phyloP scores from a whole-genome alignment of 2,329 filamentous ascomycete genomes.

The Didymosphaeria variabile region DNA sequence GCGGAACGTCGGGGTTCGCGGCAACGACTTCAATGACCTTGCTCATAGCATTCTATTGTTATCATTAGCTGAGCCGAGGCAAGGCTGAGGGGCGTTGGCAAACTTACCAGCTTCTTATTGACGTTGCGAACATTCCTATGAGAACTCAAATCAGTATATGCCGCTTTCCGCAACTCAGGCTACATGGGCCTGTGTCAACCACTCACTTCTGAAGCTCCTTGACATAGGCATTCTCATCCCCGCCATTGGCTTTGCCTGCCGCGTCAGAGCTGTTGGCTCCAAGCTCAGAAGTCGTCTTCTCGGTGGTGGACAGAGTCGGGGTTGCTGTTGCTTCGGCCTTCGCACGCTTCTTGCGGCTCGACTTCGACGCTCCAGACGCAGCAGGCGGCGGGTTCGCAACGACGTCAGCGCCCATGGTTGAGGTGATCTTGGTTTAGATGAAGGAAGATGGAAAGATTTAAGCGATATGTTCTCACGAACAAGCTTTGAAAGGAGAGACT shows the following conservation, averaged over 20 bases:
- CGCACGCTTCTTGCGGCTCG: constrained; percentile 62
- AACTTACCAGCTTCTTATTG: constrained; percentile 90
- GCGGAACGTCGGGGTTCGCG: constrained; percentile 73
- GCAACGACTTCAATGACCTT: constrained; percentile 76
- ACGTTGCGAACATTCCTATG: constrained; percentile 86
- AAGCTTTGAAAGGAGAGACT: constrained; percentile 10
- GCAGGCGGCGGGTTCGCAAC: constrained; percentile 70
- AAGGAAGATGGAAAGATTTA: constrained; percentile 9
- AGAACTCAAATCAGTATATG: constrained; percentile 26
- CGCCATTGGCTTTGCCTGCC: constrained; percentile 59
- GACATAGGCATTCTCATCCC: constrained; percentile 81
- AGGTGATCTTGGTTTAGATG: neutral
- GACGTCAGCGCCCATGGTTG: constrained; percentile 60
- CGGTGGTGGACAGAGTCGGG: constrained; percentile 55
- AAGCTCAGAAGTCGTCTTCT: constrained; percentile 41
- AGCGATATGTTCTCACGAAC: constrained; percentile 15
- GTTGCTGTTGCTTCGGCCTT: constrained; percentile 53
- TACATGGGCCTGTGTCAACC: constrained; percentile 1
- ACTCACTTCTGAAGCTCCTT: constrained; percentile 90
- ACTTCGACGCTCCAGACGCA: constrained; percentile 65
- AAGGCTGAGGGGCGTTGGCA: constrained; percentile 10
- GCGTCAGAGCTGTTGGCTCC: constrained; percentile 43
- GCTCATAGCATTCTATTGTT: constrained; percentile 69
- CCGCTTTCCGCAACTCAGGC: constrained; percentile 12
- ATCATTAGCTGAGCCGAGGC: constrained; percentile 29